Conservation (phyloP, 352 stramenopile species). For the Nothophytophthora sp. region DNA sequence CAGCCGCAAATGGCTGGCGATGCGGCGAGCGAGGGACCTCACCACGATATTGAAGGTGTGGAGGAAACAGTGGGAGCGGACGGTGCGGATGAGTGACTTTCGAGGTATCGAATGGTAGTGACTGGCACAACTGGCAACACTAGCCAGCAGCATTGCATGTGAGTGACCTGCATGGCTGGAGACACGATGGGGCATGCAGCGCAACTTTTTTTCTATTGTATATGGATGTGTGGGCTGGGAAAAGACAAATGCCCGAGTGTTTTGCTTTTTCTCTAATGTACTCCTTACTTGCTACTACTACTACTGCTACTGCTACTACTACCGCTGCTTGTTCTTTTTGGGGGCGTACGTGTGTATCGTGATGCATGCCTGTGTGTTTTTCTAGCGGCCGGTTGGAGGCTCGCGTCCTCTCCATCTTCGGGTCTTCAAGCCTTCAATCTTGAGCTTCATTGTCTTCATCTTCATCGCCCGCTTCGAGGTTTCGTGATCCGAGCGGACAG, state of each 20-base stretch:
- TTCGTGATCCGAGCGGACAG: constrained; percentile 13
- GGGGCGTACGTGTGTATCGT: constrained; percentile 16
- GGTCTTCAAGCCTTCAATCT: constrained; percentile 28
- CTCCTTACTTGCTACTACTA: constrained; percentile 5
- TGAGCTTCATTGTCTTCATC: constrained; percentile 38
- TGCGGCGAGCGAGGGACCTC: constrained; percentile 4
- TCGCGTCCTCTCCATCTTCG: constrained; percentile 11
- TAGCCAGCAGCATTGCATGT: no score
- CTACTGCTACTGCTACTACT: constrained; percentile 30
- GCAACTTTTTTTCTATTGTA: constrained; percentile 49
- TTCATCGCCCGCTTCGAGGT: constrained; percentile 26
- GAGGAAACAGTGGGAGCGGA: not conserved
- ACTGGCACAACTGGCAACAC: no score
- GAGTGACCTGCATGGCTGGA: constrained; percentile 4
- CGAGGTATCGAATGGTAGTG: no score
- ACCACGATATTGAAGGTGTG: not conserved
- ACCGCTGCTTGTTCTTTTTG: no score
- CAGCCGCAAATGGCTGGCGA: constrained; percentile 11
- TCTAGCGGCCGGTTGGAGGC: constrained; percentile 4
- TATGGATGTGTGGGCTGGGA: no score
- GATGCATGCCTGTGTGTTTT: constrained; percentile 25
- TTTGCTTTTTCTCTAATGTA: constrained; percentile 55
- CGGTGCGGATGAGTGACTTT: constrained; percentile 1
- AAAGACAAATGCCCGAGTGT: no score
- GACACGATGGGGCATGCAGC: constrained; percentile 25